Conservation (phyloP, 768 basidiomycete genomes). For the Imleria badia region DNA sequence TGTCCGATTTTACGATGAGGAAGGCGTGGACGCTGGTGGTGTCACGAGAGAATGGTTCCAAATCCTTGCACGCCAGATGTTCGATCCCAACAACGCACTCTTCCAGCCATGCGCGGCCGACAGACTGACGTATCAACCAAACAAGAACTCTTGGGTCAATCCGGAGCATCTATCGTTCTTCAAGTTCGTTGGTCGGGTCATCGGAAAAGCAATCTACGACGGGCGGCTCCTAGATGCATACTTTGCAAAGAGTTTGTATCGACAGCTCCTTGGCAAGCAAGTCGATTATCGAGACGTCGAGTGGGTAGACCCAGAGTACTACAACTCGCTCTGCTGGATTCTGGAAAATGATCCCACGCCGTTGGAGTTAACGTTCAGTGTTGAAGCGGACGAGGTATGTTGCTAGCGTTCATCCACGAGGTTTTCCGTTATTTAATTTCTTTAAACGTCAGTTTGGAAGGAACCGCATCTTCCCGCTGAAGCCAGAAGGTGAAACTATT, state of each 20-base stretch:
- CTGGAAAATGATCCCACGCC: conserved; percentile 90
- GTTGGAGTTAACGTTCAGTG: conserved; percentile 89
- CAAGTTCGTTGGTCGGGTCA: conserved; percentile 97
- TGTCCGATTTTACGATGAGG: conserved; percentile 94
- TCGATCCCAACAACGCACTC: conserved; percentile 96
- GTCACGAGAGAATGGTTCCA: conserved; percentile 99
- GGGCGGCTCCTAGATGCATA: conserved; percentile 96
- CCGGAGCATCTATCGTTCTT: conserved; percentile 96
- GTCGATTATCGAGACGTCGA: conserved; percentile 97
- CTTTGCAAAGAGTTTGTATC: conserved; percentile 95
- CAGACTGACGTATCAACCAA: conserved; percentile 92
- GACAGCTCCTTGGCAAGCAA: conserved; percentile 89
- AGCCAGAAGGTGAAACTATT: conserved; percentile 78
- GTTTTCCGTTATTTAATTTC: not conserved
- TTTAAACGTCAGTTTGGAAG: conserved; percentile 72
- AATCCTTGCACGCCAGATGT: conserved; percentile 97
- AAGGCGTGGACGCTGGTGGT: conserved; percentile 97
- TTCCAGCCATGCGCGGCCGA: conserved; percentile 99
- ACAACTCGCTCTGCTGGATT: conserved; percentile 98
- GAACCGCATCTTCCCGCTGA: conserved; percentile 83
- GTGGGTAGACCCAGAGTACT: conserved; percentile 98
- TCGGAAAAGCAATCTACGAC: conserved; percentile 97
- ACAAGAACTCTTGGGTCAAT: conserved; percentile 91
- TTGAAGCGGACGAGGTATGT: conserved; percentile 87
- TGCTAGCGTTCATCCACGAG: not conserved